These are phyloP conservation scores for Botryotinia convoluta DNA, from an alignment of 2,329 filamentous ascomycete species.

Conservation along the genomic window DNA sequence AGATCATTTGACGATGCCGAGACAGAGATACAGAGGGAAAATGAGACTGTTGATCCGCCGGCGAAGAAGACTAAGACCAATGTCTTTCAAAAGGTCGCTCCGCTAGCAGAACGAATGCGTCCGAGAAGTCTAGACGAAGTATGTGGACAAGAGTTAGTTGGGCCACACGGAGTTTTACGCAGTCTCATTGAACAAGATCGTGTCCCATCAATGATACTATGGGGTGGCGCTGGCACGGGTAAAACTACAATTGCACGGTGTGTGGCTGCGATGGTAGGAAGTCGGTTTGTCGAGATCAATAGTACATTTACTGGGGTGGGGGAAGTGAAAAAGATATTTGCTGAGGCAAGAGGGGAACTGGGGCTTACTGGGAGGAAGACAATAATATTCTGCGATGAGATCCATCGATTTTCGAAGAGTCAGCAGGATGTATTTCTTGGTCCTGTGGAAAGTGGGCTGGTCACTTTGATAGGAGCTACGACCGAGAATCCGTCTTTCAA, in stretches of 20 bases:
- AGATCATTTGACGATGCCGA: slow-evolving; percentile 36
- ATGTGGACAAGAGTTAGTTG: slow-evolving; percentile 88
- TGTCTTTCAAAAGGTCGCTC: slow-evolving; percentile 67
- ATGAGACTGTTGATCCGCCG: slow-evolving; percentile 27
- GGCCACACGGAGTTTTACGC: slow-evolving; percentile 76
- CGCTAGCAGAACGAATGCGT: slow-evolving; percentile 91
- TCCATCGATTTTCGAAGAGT: slow-evolving; percentile 59
- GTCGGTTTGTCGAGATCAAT: slow-evolving; percentile 93
- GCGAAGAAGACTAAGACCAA: slow-evolving; percentile 66
- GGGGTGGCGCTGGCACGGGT: slow-evolving; percentile 77
- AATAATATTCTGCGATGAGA: slow-evolving; percentile 94
- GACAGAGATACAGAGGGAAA: slow-evolving; percentile 20
- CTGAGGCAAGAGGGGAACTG: slow-evolving; percentile 77
- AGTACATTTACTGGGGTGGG: slow-evolving; percentile 83
- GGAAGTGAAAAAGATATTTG: slow-evolving; percentile 90
- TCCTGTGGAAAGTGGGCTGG: slow-evolving; percentile 84
- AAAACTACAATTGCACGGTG: slow-evolving; percentile 92
- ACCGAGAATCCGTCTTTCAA: slow-evolving; percentile 98
- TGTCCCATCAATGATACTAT: slow-evolving; percentile 93
- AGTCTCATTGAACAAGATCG: slow-evolving; percentile 81
- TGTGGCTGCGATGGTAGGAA: slow-evolving; percentile 77
- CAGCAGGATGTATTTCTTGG: slow-evolving; percentile 95
- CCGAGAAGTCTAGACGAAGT: slow-evolving; percentile 81
- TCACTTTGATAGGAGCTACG: slow-evolving; percentile 91
- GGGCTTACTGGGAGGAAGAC: slow-evolving; percentile 82